phyloP scores from a whole-genome alignment of 345 rosid species.

The Iberis pinnata region DNA sequence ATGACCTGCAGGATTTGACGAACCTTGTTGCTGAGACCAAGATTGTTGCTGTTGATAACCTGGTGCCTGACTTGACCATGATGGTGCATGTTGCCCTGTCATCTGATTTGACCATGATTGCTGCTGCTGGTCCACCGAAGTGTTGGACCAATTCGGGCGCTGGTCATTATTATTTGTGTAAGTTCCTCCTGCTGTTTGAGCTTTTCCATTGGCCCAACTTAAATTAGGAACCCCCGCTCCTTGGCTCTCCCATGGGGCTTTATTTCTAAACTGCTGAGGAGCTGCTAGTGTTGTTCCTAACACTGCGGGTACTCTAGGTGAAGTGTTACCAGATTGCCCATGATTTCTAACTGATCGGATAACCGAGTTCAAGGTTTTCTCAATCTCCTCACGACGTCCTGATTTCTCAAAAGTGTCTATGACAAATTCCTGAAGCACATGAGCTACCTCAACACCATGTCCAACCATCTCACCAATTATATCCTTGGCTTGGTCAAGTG shows the following conservation, averaged over 20 bases:
- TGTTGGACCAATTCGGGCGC: constrained; percentile 25
- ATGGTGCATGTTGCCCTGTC: constrained; percentile 24
- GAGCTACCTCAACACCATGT: constrained; percentile 56
- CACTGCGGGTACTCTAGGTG: constrained; percentile 13
- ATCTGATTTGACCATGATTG: constrained; percentile 23
- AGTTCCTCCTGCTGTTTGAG: constrained; percentile 20
- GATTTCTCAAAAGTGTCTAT: constrained; percentile 43
- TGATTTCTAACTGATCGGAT: constrained; percentile 35
- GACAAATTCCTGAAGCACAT: constrained; percentile 48
- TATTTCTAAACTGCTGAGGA: constrained; percentile 24
- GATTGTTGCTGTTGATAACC: constrained; percentile 25
- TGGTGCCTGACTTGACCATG: constrained; percentile 25
- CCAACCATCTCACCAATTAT: constrained; percentile 62
- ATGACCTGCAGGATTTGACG: constrained; percentile 24
- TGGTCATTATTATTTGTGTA: constrained; percentile 20
- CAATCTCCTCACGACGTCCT: constrained; percentile 59
- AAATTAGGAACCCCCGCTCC: constrained; percentile 20
- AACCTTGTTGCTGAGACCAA: constrained; percentile 26
- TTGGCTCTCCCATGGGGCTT: constrained; percentile 17
- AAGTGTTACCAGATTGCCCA: constrained; percentile 22
- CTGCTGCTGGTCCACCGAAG: constrained; percentile 27
- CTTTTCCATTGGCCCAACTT: constrained; percentile 25
- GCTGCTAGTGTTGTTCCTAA: constrained; percentile 18
- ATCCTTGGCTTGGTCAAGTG: constrained; percentile 46
- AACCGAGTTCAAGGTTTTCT: constrained; percentile 46